Evolutionary conservation across 2,329 filamentous ascomycete genomes (phyloP), one percentile per base, ranked within the genome.

Genomic region (Lasiodiplodia sp.): DNA sequence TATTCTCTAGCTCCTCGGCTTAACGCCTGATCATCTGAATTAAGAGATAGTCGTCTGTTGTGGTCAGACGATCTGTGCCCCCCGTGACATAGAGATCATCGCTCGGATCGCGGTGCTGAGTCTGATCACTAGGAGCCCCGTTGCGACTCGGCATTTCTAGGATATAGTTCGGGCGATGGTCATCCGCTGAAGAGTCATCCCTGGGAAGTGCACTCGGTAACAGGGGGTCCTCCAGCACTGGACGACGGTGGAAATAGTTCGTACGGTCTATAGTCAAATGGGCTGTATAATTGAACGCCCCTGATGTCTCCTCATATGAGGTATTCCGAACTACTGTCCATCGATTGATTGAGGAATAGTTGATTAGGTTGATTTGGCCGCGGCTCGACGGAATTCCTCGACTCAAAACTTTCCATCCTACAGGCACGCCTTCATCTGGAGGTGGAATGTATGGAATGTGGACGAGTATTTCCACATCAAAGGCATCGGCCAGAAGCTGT

Each of bases 321-420:
- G n/a, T 11, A 14, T 38, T 10, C 16, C 11, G 8, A 38, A 18
- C 56, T 8, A 8, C 37, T 5, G 56, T 28, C 56, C 56, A 60
- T 40, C 56, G 56, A 28, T 60, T 60, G 2, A 60, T 25, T 6
- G 25, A 37, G 12, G 56, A 60, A 10, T 60, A 60, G 56, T 60
- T 44, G 10, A 60, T 8, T 12, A 60, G 37, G 14, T 60, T 11
- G 14, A 60, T 44, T 14, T 44, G 53, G 5, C 53, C 28, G 31
- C 53, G 53, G 14, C 38, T 28, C 14, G 21, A 11, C 14, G 31
- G 37, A n/a, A 8, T n/a, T 18, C 56, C 56, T 16, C 56, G 56
- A 23, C 56, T 60, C 2, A 60, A 21, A 8, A 60, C 56, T n/a
- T 28, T 60, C 56, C 56, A 56, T 28, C 28, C 21, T 6, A 12